phyloP scores from a whole-genome alignment of 768 basidiomycete species.

The Aureoboletus auriporus region DNA sequence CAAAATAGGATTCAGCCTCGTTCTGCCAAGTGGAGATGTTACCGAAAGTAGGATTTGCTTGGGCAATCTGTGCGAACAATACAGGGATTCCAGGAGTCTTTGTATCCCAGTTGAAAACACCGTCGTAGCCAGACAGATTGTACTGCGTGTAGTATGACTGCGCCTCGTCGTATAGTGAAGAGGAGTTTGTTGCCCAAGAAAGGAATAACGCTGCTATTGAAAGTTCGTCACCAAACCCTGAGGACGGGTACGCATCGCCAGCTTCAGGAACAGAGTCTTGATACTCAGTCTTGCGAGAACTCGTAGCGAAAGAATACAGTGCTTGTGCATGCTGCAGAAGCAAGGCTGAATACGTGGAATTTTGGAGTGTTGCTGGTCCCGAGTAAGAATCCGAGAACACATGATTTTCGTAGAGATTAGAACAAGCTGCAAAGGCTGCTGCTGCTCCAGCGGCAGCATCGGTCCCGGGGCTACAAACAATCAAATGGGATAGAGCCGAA shows the following conservation, averaged over 20 bases:
- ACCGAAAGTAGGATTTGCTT: slow-evolving; percentile 50
- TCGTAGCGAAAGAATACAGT: slow-evolving; percentile 74
- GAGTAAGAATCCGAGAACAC: slow-evolving; percentile 52
- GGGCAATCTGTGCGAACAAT: slow-evolving; percentile 69
- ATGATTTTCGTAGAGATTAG: slow-evolving; percentile 69
- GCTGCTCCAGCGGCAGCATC: slow-evolving; percentile 83
- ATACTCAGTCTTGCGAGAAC: slow-evolving; percentile 59
- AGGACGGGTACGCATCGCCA: slow-evolving; percentile 64
- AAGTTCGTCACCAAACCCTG: slow-evolving; percentile 69
- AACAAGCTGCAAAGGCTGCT: slow-evolving; percentile 85
- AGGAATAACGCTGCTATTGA: slow-evolving; percentile 74
- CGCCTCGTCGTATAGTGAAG: slow-evolving; percentile 58
- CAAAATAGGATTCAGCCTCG: slow-evolving; percentile 74
- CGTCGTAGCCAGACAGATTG: slow-evolving; percentile 45
- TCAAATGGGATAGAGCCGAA: neutral
- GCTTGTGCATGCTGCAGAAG: slow-evolving; percentile 72
- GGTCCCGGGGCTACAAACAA: slow-evolving; percentile 63
- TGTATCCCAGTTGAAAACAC: slow-evolving; percentile 87
- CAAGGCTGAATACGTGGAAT: slow-evolving; percentile 65
- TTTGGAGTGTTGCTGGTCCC: slow-evolving; percentile 62
- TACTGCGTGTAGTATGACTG: slow-evolving; percentile 57
- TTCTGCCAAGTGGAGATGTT: slow-evolving; percentile 65
- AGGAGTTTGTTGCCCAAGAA: slow-evolving; percentile 63
- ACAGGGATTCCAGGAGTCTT: slow-evolving; percentile 75
- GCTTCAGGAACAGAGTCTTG: slow-evolving; percentile 67